Evolutionary conservation across 1,284 basidiomycete genomes (phyloP).

Genomic region (Megacollybia platyphylla): DNA sequence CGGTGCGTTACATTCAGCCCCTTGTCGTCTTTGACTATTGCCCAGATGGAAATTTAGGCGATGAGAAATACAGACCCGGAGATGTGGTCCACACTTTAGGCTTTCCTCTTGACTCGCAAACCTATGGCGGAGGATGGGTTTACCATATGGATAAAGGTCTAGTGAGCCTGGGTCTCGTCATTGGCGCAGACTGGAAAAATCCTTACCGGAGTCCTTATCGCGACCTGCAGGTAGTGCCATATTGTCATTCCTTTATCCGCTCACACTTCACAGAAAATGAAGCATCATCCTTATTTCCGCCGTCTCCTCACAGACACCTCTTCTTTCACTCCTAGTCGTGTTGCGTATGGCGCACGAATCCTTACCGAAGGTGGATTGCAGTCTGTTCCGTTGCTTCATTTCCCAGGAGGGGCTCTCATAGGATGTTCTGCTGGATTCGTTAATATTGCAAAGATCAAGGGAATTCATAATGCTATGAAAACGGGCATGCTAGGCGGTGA

Average conservation of each 20-base stretch:
- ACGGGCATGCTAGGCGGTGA: conserved; percentile 96
- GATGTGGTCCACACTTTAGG: conserved; percentile 90
- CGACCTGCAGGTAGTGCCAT: conserved; percentile 70
- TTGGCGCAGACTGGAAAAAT: conserved; percentile 92
- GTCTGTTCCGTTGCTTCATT: conserved; percentile 83
- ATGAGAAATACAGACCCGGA: conserved; percentile 53
- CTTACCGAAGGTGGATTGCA: conserved; percentile 95
- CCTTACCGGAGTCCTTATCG: conserved; percentile 89
- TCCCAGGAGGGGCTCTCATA: conserved; percentile 92
- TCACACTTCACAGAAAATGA: conserved; percentile 63
- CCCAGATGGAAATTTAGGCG: conserved; percentile 4
- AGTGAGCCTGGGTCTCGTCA: conserved; percentile 84
- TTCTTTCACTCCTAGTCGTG: conserved; percentile 21
- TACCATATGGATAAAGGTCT: conserved; percentile 96
- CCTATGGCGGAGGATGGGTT: conserved; percentile 90
- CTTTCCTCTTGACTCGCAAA: conserved; percentile 79
- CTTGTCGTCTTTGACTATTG: neutral
- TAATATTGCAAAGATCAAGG: conserved; percentile 98
- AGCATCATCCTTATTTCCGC: conserved; percentile 91
- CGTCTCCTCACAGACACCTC: conserved; percentile 58
- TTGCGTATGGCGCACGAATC: conserved; percentile 87
- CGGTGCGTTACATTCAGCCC: conserved; percentile 4
- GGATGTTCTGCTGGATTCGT: conserved; percentile 96
- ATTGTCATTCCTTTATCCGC: conserved; percentile 1
- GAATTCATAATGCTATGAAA: conserved; percentile 99